phyloP scores from a whole-genome alignment of 2,329 filamentous ascomycete genomes.

The Fusarium secorum region DNA sequence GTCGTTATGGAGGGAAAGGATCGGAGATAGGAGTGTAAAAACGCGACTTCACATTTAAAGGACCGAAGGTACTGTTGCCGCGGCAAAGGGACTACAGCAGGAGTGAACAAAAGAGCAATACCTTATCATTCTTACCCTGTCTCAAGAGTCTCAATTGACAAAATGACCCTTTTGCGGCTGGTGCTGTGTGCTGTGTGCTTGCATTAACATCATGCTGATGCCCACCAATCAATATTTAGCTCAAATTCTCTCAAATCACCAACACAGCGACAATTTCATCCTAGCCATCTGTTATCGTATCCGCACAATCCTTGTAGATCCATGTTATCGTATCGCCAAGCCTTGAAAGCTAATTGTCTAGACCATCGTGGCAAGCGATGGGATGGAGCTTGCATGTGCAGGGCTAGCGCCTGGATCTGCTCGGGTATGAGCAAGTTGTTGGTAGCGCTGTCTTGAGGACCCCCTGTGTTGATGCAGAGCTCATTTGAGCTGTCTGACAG shows the following conservation, averaged over 20 bases:
- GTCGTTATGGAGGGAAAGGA: background rate
- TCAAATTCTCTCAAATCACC: constrained; percentile 13
- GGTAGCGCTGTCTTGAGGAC: background rate
- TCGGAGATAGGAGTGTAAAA: background rate
- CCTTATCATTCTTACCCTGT: background rate
- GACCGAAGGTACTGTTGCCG: too few species aligned
- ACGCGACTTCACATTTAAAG: background rate
- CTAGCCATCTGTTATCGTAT: background rate
- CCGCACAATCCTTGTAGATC: background rate
- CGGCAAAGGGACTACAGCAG: background rate
- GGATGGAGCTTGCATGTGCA: background rate
- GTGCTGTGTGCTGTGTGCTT: background rate
- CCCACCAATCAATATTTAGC: constrained; percentile 1
- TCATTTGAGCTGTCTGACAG: background rate
- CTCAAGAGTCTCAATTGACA: background rate
- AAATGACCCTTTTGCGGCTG: too few species aligned
- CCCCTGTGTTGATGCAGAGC: background rate
- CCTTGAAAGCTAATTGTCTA: background rate
- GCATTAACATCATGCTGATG: background rate
- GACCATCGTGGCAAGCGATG: background rate
- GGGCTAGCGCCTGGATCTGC: background rate
- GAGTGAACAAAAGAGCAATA: fast-evolving
- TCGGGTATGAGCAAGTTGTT: constrained; percentile 12
- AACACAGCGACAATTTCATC: background rate
- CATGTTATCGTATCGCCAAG: background rate